Evolutionary conservation across 75 land plant species (phyloP).

Genomic region (Isoetes taiwanensis): DNA sequence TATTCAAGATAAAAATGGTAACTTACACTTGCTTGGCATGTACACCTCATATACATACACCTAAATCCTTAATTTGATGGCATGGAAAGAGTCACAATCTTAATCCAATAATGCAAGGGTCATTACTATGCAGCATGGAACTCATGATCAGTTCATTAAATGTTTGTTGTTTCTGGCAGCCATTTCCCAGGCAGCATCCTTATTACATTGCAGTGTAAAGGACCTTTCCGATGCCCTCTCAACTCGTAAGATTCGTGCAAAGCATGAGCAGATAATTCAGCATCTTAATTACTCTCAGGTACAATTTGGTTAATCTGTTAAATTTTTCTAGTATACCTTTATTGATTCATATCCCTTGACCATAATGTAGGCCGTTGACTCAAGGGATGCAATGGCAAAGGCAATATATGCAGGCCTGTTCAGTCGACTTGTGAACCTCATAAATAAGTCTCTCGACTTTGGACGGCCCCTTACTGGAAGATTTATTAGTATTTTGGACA

Average conservation of each 20-base stretch:
- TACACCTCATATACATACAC: too few species aligned
- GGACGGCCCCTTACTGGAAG: too few species aligned
- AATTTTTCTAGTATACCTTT: neutral
- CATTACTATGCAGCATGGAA: too few species aligned
- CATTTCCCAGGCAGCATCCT: neutral
- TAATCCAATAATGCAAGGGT: neutral
- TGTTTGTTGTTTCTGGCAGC: neutral
- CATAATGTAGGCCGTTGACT: neutral
- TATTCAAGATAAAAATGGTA: neutral
- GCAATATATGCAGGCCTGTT: neutral
- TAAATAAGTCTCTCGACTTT: neutral
- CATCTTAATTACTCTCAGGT: neutral
- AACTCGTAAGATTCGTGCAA: neutral
- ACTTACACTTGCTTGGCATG: neutral
- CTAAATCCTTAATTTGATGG: too few species aligned
- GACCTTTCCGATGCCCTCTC: neutral
- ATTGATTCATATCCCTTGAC: neutral
- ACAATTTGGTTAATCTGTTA: neutral
- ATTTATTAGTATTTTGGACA: slow-evolving; percentile 84
- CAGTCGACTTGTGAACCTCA: neutral
- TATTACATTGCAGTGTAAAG: neutral
- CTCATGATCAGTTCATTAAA: too few species aligned
- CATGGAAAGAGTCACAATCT: too few species aligned
- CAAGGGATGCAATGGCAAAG: slow-evolving; percentile 6
- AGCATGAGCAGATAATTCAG: neutral